Evolutionary conservation across 2,329 filamentous ascomycete species (phyloP), one percentile per base, ranked within the genome.

Genomic region (Aspergillus ibericus): DNA sequence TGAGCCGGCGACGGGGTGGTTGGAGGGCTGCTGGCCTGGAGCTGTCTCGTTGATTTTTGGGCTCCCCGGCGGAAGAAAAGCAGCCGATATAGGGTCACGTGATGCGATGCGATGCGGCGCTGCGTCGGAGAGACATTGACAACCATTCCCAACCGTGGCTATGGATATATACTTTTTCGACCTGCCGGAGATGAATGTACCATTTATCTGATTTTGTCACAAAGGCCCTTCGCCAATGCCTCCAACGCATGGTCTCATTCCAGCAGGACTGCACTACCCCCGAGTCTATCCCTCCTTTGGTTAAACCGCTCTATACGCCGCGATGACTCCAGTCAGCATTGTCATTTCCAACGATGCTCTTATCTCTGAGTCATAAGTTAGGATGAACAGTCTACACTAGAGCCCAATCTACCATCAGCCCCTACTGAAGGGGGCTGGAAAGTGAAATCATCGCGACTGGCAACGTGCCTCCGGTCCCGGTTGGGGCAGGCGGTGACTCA

Each of bases 1-100:
- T 49, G 35, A 48, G 47, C 55, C 29, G 29, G 29, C 35, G 50
- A 36, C 32, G 49, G 53, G 42, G 49, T 48, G 44, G 27, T 47
- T 56, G 35, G 53, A 59, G 47, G 42, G 48, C 42, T 53, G 42
- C 42, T 55, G 44, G 29, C 34, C 51, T 46, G 48, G 53, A 63
- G 59, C 59, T 65, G 27, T 51, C 48, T 58, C 57, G 22, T 59
- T 48, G 52, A 64, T 64, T 66, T 64, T 64, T 64, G 61, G 60
- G 32, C 53, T 50, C 58, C 56, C 63, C 58, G 62, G 63, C 62
- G 59, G 61, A 66, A 64, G 63, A 65, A 64, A 61, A 56, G 51
- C 58, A 49, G 48, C 64, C 56, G 56, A 59, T 63, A 60, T 49
- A 25, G 13, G 22, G 3, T 59, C 65, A 67, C 64, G 65, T 67